Evolutionary conservation across 768 basidiomycete species (phyloP), one percentile per base, ranked within the genome.

Genomic region (Tulasnella sp.): DNA sequence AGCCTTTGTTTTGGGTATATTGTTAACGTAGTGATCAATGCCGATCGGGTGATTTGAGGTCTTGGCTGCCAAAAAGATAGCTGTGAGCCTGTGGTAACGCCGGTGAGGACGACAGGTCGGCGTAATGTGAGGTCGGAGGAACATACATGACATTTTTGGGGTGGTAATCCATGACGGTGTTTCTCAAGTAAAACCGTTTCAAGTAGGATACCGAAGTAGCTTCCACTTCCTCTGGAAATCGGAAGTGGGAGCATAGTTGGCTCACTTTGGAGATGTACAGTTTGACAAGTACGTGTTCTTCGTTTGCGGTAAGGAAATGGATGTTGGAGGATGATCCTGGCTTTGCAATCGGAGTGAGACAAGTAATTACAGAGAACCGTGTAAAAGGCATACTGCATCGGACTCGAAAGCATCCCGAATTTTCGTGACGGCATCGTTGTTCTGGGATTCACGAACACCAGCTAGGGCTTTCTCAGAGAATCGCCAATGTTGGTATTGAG

Each of bases 111-210:
- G 21, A 57, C 45, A 58, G 53, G 7, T 23, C 41, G 34, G 34
- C 39, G 23, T 9, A 49, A 32, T 35, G 29, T 21, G 15, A 31
- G 43, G 6, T n/a, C 21, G 25, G 36, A 46, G 35, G 12, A 7
- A 69, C 83, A 48, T 65, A 96, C 96, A 99, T 99, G 65, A 99
- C 89, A 65, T 89, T 92, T 71, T 93, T 94, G 0, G 96, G 96
- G 72, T 98, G 96, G 84, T 90, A 97, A 67, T 98, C 96, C 92
- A 98, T 97, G 52, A 92, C 90, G 2, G 93, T 98, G 66, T 98
- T 98, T 71, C 86, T 86, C 55, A 98, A 77, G 67, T 98, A 99
- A 70, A 99, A 99, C 3, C 96, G 78, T 68, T 98, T 98, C 63
- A 99, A 73, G 69, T 96, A 99, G 56, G 78, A 82, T 57, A 87